These are phyloP conservation scores for Tripterygium wilfordii DNA, from an alignment of 177 flowering plant genomes.

Conservation along the genomic window DNA sequence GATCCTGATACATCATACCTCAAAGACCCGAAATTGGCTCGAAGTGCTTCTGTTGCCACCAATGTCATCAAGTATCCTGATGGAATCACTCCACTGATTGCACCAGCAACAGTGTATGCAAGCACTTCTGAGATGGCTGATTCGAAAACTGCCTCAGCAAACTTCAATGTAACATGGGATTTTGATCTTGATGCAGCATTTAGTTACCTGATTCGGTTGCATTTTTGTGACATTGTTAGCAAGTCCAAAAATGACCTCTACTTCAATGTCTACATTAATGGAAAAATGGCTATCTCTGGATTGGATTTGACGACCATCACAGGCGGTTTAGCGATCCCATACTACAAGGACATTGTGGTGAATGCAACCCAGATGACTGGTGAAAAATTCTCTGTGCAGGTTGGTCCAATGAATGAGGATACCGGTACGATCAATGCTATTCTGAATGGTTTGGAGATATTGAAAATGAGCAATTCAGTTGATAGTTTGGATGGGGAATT, in stretches of 20 bases:
- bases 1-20: conserved; percentile 31
- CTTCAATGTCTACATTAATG: conserved; percentile 72
- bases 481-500: conserved; percentile 72
- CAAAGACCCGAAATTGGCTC: conserved; percentile 21
- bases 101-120: conserved; percentile 60
- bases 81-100: conserved; percentile 41
- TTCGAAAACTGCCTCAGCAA: conserved; percentile 25
- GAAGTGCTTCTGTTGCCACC: conserved; percentile 28
- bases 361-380: conserved; percentile 29
- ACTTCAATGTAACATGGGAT: conserved; percentile 70
- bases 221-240: conserved; percentile 81
- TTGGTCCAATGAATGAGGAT: conserved; percentile 46
- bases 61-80: conserved; percentile 38
- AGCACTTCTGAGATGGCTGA: conserved; percentile 56
- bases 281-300: conserved; percentile 45
- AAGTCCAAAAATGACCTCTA: conserved; percentile 58
- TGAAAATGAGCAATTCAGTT: conserved; percentile 69
- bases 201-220: conserved; percentile 49
- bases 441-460: conserved; percentile 66
- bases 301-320: conserved; percentile 52
- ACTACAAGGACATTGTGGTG: conserved; percentile 57
- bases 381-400: conserved; percentile 31
- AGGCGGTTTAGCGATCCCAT: conserved; percentile 37
- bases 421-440: conserved; percentile 54
- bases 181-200: conserved; percentile 32